Evolutionary conservation across 441 rosid genomes (phyloP).

Genomic region (Bocquillonia castaneifolia): DNA sequence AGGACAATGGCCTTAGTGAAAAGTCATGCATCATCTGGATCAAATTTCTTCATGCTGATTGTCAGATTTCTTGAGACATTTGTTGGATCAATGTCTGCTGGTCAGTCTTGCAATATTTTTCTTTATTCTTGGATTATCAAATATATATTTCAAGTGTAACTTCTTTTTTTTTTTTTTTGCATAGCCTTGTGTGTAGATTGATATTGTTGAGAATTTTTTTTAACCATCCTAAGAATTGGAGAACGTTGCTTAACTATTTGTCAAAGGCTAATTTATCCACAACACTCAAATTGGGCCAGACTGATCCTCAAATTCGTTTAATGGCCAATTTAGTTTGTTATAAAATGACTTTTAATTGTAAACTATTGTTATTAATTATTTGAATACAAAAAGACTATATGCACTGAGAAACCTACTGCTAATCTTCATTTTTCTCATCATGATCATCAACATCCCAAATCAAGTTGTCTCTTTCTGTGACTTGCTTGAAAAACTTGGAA

Average conservation of each 20-base stretch:
- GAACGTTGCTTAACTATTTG: background rate
- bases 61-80: constrained; percentile 94
- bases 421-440: background rate
- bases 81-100: constrained; percentile 97
- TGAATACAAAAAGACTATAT: too few species aligned
- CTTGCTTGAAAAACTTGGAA: too few species aligned
- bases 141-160: background rate
- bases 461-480: too few species aligned
- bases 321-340: too few species aligned
- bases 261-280: background rate
- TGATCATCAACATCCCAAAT: too few species aligned
- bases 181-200: background rate
- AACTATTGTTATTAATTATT: too few species aligned
- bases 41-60: constrained; percentile 74
- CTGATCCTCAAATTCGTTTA: background rate
- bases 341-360: too few species aligned
- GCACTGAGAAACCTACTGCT: too few species aligned
- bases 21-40: constrained; percentile 58
- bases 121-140: background rate
- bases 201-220: background rate
- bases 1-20: constrained; percentile 94
- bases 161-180: background rate
- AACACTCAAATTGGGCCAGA: background rate
- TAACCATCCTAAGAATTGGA: background rate
- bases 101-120: constrained; percentile 35